Conservation (phyloP, 352 stramenopile species). For the Nothophytophthora sp. region DNA sequence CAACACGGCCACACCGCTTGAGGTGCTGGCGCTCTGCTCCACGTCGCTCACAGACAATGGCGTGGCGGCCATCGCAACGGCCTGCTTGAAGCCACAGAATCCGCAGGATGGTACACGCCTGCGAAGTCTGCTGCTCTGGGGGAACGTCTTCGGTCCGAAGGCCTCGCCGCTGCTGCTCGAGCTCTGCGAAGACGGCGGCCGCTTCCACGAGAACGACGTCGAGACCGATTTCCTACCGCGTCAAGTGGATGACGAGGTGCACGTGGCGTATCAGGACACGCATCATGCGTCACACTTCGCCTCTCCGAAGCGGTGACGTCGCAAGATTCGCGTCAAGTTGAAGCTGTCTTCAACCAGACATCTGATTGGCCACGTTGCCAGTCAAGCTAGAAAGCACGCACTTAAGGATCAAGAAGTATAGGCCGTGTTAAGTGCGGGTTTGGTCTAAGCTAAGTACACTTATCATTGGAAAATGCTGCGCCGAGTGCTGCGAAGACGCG, state of each 20-base stretch:
- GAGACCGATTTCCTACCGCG: slow-evolving; percentile 65
- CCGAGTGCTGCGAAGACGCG: not conserved
- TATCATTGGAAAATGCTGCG: slow-evolving; percentile 33
- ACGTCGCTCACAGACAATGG: slow-evolving; percentile 63
- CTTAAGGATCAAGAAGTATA: too few species aligned
- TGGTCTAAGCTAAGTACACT: too few species aligned
- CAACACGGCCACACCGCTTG: slow-evolving; percentile 39
- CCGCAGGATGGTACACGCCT: slow-evolving; percentile 26
- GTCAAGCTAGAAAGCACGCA: too few species aligned
- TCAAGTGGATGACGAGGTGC: slow-evolving; percentile 29
- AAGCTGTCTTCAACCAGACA: slow-evolving; percentile 11
- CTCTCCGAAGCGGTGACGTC: slow-evolving; percentile 46
- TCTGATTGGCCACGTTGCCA: not conserved
- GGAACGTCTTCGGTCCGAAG: slow-evolving; percentile 62
- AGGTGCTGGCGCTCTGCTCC: slow-evolving; percentile 51
- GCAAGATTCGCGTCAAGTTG: too few species aligned
- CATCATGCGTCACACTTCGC: slow-evolving; percentile 31
- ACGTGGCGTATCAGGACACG: slow-evolving; percentile 57
- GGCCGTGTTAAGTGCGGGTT: too few species aligned
- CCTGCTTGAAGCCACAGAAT: slow-evolving; percentile 39
- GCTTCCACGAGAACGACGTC: slow-evolving; percentile 37
- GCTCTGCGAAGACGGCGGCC: slow-evolving; percentile 30
- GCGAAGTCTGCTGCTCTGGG: slow-evolving; percentile 58
- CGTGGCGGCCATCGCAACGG: slow-evolving; percentile 36
- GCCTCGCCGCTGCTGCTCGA: slow-evolving; percentile 40